Evolutionary conservation across 768 basidiomycete species (phyloP).

Genomic region (Podaxis mareebaensis): DNA sequence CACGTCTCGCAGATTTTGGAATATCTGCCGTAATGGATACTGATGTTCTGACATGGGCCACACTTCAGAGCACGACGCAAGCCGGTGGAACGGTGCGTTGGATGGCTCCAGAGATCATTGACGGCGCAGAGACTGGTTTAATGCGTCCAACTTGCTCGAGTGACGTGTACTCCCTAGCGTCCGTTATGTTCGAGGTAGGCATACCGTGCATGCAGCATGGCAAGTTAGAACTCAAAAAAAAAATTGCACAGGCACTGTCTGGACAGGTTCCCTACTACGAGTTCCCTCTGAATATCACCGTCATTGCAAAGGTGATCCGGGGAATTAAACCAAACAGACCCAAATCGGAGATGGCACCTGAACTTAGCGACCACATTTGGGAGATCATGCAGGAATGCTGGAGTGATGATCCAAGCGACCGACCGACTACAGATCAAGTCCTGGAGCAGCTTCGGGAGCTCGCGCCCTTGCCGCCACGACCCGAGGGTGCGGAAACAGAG

Average conservation of each 20-base stretch:
- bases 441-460: not conserved
- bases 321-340: slow-evolving; percentile 19
- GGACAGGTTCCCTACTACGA: slow-evolving; percentile 24
- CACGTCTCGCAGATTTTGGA: not conserved
- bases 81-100: not conserved
- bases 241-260: slow-evolving; percentile 20
- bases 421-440: not conserved
- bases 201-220: not conserved
- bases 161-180: slow-evolving; percentile 21
- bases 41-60: not conserved
- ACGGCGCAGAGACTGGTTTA: not conserved
- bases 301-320: slow-evolving; percentile 20
- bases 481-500: not conserved
- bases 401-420: not conserved
- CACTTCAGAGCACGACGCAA: not conserved
- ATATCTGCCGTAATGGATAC: not conserved
- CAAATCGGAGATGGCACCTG: not conserved
- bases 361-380: not conserved
- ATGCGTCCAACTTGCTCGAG: not conserved
- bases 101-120: slow-evolving; percentile 10
- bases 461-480: not conserved
- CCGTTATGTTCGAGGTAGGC: slow-evolving; percentile 21
- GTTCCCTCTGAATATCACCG: slow-evolving; percentile 17
- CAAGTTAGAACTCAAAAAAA: too few species aligned
- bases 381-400: slow-evolving; percentile 7